phyloP scores from a whole-genome alignment of 495 filamentous ascomycete species.

The Chaetomium fimeti region DNA sequence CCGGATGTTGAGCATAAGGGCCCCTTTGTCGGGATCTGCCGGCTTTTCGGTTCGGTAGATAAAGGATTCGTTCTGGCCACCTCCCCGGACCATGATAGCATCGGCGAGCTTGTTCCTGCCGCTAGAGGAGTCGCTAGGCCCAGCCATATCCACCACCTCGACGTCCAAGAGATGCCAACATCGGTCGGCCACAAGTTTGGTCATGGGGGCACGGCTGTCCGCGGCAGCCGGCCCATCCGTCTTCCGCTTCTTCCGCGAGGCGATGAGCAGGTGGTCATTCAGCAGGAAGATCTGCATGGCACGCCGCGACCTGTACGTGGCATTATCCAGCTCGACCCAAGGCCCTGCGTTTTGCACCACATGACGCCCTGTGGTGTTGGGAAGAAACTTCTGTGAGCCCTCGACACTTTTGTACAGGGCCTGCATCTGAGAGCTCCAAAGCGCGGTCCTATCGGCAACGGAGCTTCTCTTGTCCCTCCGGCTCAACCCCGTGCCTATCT shows the following conservation, averaged over 20 bases:
- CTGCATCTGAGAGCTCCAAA: constrained; percentile 88
- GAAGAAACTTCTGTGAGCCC: constrained; percentile 93
- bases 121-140: constrained; percentile 55
- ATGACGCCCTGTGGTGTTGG: constrained; percentile 85
- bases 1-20: constrained; percentile 80
- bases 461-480: constrained; percentile 70
- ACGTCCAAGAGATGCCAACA: constrained; percentile 95
- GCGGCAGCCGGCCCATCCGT: constrained; percentile 61
- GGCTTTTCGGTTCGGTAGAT: constrained; percentile 83
- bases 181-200: constrained; percentile 83
- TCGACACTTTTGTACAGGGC: constrained; percentile 93
- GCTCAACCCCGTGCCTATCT: constrained; percentile 52
- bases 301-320: constrained; percentile 86
- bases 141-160: constrained; percentile 83
- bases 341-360: constrained; percentile 83
- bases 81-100: constrained; percentile 82
- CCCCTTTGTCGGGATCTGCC: constrained; percentile 69
- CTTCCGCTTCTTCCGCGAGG: constrained; percentile 86
- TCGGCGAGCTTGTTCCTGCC: constrained; percentile 70
- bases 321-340: constrained; percentile 96
- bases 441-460: constrained; percentile 92
- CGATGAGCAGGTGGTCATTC: constrained; percentile 91
- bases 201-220: constrained; percentile 59
- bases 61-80: constrained; percentile 79
- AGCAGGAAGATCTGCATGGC: constrained; percentile 86